phyloP scores from a whole-genome alignment of 2,329 filamentous ascomycete genomes.

The Pestalotiopsis sp. region DNA sequence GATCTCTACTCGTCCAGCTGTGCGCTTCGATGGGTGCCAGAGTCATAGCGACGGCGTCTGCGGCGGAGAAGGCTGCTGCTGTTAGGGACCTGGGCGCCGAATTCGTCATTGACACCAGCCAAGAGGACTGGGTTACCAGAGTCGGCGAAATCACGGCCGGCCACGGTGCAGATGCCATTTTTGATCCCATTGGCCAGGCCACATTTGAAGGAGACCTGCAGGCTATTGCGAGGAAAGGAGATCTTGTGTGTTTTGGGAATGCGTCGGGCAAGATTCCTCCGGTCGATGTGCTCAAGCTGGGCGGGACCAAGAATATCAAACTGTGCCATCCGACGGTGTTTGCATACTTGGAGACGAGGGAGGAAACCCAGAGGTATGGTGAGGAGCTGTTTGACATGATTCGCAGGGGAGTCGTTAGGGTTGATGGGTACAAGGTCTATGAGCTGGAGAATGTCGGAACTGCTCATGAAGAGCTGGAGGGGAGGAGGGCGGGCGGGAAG shows the following conservation, averaged over 20 bases:
- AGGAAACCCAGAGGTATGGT: neutral
- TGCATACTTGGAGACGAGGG: neutral
- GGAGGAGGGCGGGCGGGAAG: neutral
- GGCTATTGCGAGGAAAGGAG: neutral
- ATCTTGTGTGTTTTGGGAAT: neutral
- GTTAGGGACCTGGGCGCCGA: constrained; percentile 73
- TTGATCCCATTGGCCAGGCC: neutral
- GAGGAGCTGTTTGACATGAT: constrained; percentile 6
- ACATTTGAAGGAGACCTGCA: neutral
- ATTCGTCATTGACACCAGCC: constrained; percentile 65
- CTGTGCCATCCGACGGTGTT: neutral
- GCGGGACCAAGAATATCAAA: constrained; percentile 1
- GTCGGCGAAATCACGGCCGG: constrained; percentile 73
- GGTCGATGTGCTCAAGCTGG: neutral
- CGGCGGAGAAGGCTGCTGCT: constrained; percentile 70
- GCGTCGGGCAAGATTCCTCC: neutral
- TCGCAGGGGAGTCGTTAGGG: neutral
- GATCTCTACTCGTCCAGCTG: constrained; percentile 75
- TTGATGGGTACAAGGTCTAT: neutral
- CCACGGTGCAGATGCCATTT: constrained; percentile 75
- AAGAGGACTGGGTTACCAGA: constrained; percentile 62
- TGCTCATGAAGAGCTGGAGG: constrained; percentile 3
- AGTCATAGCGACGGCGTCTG: constrained; percentile 79
- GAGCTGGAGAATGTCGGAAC: neutral
- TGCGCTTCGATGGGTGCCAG: constrained; percentile 72